Base-by-base conservation (phyloP, 371 early-diverging fungal genomes). In the Sporodiniella umbellata region DNA sequence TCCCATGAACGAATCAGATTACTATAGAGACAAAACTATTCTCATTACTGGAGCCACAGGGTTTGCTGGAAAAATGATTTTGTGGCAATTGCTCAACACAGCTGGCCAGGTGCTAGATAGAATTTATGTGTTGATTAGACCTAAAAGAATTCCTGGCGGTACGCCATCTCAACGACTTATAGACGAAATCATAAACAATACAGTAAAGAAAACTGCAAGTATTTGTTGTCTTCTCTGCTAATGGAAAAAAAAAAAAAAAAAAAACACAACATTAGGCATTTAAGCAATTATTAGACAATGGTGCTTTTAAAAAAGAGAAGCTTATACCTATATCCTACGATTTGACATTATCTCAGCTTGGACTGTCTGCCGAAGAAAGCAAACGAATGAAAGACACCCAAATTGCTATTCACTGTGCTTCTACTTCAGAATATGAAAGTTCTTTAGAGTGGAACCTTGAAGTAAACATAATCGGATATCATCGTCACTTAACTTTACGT, bases 31-130 rank as follows among this genome's bases (percentile, higher is more conserved):
- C 28, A 56, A 64, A 24, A 56, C 58, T 21, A 31, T 80, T 39
- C 68, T 80, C 15, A 42, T 80, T 30, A 80, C 80, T 5, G 80
- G 80, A 1, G 72, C 75, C 0, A 80, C 80, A 1, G 80, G 78
- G 7, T 78, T 78, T 53, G 75, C 78, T 14, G 80, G 80, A 33
- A 80, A 78, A 54, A 64, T 69, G 2, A 63, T 80, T 28, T 58
- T 80, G n/a, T 75, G 75, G 56, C 61, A 76, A 33, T 48, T 75
- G 19, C 24, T 80, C 15, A 43, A 56, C 12, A 26, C 45, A 21
- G 51, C 42, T 8, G 63, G 63, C 12, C 30, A 33, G 6, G 60
- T 53, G 2, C 33, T 63, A 22, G 57, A 62, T 23, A 63, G 48
- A 19, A 51, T 64, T 0, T 64, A 64, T 38, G 57, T 64, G 15